Conservation (phyloP, 148 eudicot genomes). For the Vaccinium darrowii region DNA sequence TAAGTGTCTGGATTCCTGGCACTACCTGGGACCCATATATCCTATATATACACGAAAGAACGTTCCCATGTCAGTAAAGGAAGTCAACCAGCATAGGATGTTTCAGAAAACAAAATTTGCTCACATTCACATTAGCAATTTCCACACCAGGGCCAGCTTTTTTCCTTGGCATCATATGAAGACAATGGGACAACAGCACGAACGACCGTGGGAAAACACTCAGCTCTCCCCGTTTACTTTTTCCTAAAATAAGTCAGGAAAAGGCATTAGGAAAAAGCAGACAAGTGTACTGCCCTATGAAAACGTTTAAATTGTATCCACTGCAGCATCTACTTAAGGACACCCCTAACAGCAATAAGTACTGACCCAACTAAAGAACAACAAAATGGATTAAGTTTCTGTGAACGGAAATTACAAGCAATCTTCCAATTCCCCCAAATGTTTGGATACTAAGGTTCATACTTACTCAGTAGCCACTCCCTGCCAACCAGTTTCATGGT, state of each 20-base stretch:
- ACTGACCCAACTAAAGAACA: background rate
- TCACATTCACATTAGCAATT: slow-evolving; percentile 43
- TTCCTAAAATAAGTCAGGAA: slow-evolving; percentile 41
- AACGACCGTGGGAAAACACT: slow-evolving; percentile 83
- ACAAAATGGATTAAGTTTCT: background rate
- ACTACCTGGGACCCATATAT: slow-evolving; percentile 75
- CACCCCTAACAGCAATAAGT: background rate
- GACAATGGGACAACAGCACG: slow-evolving; percentile 70
- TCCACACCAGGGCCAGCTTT: slow-evolving; percentile 60
- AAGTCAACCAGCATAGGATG: slow-evolving; percentile 7
- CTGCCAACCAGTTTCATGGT: background rate
- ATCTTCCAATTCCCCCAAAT: background rate
- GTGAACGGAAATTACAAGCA: background rate
- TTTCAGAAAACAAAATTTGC: slow-evolving; percentile 4
- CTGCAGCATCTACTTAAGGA: background rate
- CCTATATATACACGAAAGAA: slow-evolving; percentile 45
- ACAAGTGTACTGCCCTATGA: background rate
- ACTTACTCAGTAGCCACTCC: background rate
- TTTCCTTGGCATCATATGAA: slow-evolving; percentile 94
- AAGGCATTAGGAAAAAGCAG: slow-evolving; percentile 7
- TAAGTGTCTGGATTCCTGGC: slow-evolving; percentile 78
- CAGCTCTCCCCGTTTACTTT: slow-evolving; percentile 88
- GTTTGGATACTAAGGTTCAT: background rate
- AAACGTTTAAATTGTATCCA: background rate
- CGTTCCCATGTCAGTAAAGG: slow-evolving; percentile 8